phyloP scores from a whole-genome alignment of 2,329 filamentous ascomycete genomes.

The Coniochaeta ligniaria region DNA sequence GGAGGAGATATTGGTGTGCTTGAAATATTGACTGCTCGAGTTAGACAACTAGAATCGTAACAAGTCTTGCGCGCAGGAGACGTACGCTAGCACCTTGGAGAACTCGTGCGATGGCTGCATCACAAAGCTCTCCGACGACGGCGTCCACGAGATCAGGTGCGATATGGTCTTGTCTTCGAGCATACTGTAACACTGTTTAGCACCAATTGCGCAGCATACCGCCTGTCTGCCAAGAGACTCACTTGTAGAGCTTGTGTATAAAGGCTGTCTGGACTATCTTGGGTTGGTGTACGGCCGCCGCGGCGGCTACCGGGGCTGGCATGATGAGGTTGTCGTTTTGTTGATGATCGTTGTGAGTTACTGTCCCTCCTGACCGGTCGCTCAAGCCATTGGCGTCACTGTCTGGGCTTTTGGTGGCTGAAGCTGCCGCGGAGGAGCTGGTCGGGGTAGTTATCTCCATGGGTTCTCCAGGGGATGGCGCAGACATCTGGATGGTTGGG shows the following conservation, averaged over 20 bases:
- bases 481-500: slow-evolving; percentile 51
- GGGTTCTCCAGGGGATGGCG: slow-evolving; percentile 48
- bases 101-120: slow-evolving; percentile 98
- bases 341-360: slow-evolving; percentile 29
- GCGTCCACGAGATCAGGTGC: slow-evolving; percentile 95
- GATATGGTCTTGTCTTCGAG: slow-evolving; percentile 89
- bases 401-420: slow-evolving; percentile 37
- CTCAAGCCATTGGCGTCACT: slow-evolving; percentile 17
- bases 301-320: slow-evolving; percentile 50
- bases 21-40: slow-evolving; percentile 80
- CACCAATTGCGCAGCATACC: slow-evolving; percentile 7
- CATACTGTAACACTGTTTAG: slow-evolving; percentile 58
- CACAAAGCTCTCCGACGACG: slow-evolving; percentile 90
- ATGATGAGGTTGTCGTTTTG: slow-evolving; percentile 30
- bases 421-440: slow-evolving; percentile 34
- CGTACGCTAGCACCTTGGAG: slow-evolving; percentile 94
- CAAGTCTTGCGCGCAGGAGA: slow-evolving; percentile 19
- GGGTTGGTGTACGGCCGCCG: slow-evolving; percentile 77
- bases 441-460: slow-evolving; percentile 55
- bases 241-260: slow-evolving; percentile 99
- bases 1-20: slow-evolving; percentile 97
- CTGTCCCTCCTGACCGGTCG: slow-evolving; percentile 23
- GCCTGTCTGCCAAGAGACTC: slow-evolving; percentile 19
- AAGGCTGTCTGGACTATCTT: slow-evolving; percentile 98
- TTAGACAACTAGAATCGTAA: slow-evolving; percentile 12